These are phyloP conservation scores for Polytrichum commune DNA, from an alignment of 225 moss, liverwort and hornwort species.

Conservation along the genomic window DNA sequence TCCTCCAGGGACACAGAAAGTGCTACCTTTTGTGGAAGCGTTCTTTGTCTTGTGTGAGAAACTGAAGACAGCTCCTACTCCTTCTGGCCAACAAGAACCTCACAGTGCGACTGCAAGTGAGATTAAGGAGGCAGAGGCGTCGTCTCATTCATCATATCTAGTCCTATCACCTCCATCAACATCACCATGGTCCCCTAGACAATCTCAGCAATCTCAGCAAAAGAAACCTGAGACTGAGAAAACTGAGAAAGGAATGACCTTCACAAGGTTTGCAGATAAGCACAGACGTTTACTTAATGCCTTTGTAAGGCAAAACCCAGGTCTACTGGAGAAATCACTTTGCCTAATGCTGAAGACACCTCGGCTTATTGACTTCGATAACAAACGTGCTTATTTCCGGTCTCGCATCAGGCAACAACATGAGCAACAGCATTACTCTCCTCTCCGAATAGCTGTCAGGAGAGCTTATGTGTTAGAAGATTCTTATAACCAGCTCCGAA, in stretches of 20 bases:
- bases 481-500: constrained; percentile 90
- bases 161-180: constrained; percentile 43
- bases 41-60: constrained; percentile 97
- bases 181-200: constrained; percentile 73
- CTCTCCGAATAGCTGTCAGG: constrained; percentile 74
- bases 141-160: constrained; percentile 47
- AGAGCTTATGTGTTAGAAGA: constrained; percentile 96
- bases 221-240: constrained; percentile 51
- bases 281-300: constrained; percentile 90
- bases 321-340: constrained; percentile 74
- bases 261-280: constrained; percentile 91
- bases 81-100: constrained; percentile 65
- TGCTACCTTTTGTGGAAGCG: constrained; percentile 90
- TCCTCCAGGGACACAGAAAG: constrained; percentile 85
- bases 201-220: constrained; percentile 27
- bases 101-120: constrained; percentile 86
- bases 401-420: constrained; percentile 96
- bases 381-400: constrained; percentile 90
- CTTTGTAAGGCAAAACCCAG: constrained; percentile 85
- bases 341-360: constrained; percentile 72
- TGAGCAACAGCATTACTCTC: constrained; percentile 96
- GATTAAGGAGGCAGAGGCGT: constrained; percentile 87
- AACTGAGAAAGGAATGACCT: constrained; percentile 78
- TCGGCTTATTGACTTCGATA: constrained; percentile 95
- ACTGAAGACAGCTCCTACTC: constrained; percentile 63